These are phyloP conservation scores for Astraeus odoratus DNA, from an alignment of 768 basidiomycete species.

Conservation along the genomic window DNA sequence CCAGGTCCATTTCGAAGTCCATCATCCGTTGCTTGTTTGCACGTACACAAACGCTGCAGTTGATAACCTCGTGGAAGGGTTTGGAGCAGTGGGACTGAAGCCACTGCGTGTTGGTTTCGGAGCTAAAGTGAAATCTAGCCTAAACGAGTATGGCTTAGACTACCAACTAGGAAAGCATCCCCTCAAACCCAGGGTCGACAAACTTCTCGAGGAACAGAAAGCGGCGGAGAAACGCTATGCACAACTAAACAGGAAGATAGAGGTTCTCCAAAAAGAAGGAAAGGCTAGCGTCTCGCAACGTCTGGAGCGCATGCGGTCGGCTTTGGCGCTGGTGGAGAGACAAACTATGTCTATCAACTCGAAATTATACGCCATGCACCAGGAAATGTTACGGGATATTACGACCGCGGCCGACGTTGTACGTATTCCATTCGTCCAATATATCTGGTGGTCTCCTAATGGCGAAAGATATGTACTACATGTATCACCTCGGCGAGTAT, in stretches of 20 bases:
- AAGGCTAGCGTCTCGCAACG: slow-evolving; percentile 11
- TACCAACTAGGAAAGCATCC: slow-evolving; percentile 57
- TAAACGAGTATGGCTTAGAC: slow-evolving; percentile 56
- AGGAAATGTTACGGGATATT: slow-evolving; percentile 58
- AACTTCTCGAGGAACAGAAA: slow-evolving; percentile 34
- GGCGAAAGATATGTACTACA: slow-evolving; percentile 74
- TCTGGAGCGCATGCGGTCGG: slow-evolving; percentile 25
- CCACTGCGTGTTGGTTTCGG: slow-evolving; percentile 72
- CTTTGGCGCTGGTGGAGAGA: slow-evolving; percentile 21
- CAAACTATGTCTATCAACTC: slow-evolving; percentile 28
- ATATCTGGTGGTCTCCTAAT: slow-evolving; percentile 3
- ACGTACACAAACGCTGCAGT: slow-evolving; percentile 93
- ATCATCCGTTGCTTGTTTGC: slow-evolving; percentile 82
- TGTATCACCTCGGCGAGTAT: slow-evolving; percentile 71
- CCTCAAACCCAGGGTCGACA: slow-evolving; percentile 38
- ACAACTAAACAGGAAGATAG: slow-evolving; percentile 22
- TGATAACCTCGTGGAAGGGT: slow-evolving; percentile 80
- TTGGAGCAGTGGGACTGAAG: slow-evolving; percentile 52
- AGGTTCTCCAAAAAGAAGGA: slow-evolving; percentile 11
- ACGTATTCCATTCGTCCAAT: slow-evolving; percentile 22
- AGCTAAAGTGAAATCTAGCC: slow-evolving; percentile 50
- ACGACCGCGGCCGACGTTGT: slow-evolving; percentile 69
- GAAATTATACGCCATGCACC: slow-evolving; percentile 48
- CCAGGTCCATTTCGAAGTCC: slow-evolving; percentile 72
- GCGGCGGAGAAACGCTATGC: slow-evolving; percentile 17